Evolutionary conservation across 345 rosid species (phyloP).

Genomic region (Eucalyptus urophylla): DNA sequence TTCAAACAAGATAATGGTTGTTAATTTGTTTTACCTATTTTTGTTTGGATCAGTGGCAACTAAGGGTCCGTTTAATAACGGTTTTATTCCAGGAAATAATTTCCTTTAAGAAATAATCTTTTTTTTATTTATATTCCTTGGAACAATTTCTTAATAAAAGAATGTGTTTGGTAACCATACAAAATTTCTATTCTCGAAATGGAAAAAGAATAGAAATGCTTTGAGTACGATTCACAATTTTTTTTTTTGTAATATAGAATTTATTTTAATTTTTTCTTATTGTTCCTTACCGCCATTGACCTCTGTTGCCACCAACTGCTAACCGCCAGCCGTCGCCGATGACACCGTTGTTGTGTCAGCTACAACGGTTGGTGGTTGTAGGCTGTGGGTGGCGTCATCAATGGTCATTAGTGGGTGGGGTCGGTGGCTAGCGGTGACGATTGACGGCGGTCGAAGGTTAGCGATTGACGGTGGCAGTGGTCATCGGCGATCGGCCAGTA

Average conservation of each 20-base stretch:
- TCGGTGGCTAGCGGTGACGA: fast-evolving
- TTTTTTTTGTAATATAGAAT: no score
- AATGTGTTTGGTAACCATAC: fast-evolving
- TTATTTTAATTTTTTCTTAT: no score
- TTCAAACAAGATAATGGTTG: neutral
- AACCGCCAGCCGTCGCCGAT: fast-evolving
- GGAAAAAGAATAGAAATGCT: no score
- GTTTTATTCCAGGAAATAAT: no score
- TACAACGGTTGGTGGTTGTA: fast-evolving
- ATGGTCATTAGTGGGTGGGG: no score
- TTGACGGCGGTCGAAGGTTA: no score
- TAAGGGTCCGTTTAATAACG: no score
- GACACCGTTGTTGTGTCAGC: fast-evolving
- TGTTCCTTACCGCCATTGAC: no score
- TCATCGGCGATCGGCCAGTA: fast-evolving
- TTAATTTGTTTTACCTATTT: neutral
- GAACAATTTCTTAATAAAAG: no score
- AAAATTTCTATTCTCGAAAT: fast-evolving
- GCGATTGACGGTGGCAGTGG: fast-evolving
- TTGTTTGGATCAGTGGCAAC: neutral
- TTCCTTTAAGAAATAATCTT: no score
- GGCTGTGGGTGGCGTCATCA: fast-evolving
- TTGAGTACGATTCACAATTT: no score
- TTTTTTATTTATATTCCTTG: fast-evolving
- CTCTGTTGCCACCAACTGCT: fast-evolving